Percentiles rank a stretch among this genome's conserved stretches.
These are phyloP conservation scores for Nigrospora oryzae DNA, from an alignment of 2,329 filamentous ascomycete genomes.

Conservation along the genomic window DNA sequence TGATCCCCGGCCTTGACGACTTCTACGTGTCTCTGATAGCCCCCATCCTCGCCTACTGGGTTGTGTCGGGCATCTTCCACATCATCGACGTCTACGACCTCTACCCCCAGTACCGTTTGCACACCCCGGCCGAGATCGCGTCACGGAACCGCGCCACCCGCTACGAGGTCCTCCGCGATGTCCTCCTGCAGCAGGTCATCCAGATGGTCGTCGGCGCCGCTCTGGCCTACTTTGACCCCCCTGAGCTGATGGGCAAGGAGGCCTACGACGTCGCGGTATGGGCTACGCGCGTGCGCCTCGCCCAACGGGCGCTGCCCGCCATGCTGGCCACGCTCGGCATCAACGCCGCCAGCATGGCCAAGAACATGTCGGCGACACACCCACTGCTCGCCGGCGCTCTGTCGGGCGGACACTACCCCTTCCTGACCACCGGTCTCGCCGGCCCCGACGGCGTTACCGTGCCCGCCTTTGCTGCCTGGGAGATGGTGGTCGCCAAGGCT, in stretches of 20 bases:
- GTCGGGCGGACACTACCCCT: slow-evolving; percentile 74
- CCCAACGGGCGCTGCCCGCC: slow-evolving; percentile 68
- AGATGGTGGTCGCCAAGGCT: slow-evolving; percentile 62
- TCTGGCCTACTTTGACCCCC: slow-evolving; percentile 64
- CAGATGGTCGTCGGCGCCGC: slow-evolving; percentile 66
- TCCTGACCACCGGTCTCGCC: slow-evolving; percentile 51
- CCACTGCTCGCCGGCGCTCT: slow-evolving; percentile 68
- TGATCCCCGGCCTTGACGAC: slow-evolving; percentile 74
- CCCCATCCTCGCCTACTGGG: slow-evolving; percentile 84
- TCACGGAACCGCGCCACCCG: slow-evolving; percentile 82
- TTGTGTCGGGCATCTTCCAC: slow-evolving; percentile 78
- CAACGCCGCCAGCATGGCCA: slow-evolving; percentile 66
- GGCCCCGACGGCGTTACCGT: slow-evolving; percentile 41
- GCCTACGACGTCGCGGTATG: slow-evolving; percentile 84
- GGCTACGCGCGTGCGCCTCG: slow-evolving; percentile 73
- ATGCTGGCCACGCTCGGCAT: slow-evolving; percentile 66
- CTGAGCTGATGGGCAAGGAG: slow-evolving; percentile 67
- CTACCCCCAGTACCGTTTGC: slow-evolving; percentile 84
- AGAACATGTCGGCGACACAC: slow-evolving; percentile 63
- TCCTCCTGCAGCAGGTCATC: slow-evolving; percentile 83
- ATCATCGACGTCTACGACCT: slow-evolving; percentile 76
- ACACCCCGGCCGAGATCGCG: slow-evolving; percentile 85
- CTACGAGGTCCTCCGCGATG: slow-evolving; percentile 81
- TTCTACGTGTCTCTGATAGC: slow-evolving; percentile 67
- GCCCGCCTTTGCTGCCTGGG: slow-evolving; percentile 77